Base-by-base conservation (phyloP, 768 basidiomycete genomes). In the Podaxis sp. region DNA sequence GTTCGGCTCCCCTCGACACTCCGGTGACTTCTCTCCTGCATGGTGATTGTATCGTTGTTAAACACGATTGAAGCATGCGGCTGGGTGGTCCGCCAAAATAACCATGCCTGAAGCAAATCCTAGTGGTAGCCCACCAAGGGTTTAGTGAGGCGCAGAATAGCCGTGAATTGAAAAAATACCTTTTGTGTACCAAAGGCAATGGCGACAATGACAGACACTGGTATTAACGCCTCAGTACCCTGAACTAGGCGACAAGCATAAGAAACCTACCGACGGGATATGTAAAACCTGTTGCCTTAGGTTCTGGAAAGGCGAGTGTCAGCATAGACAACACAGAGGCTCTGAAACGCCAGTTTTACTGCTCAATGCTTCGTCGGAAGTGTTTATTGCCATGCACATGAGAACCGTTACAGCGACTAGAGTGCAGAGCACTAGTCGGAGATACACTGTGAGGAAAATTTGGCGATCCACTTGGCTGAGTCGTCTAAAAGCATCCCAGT, bases 181-280 rank as follows among this genome's bases (percentile, higher is more conserved):
- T 64, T 64, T 30, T 64, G 63, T 22, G 49, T 59, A 15, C 63
- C 63, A 46, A 63, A 63, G 4, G 57, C 56, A 24, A 63, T 3
- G n/a, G 57, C 49, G 3, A 59, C 24, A 15, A 59, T 9, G 15
- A 64, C 53, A 13, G 63, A 17, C 17, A 46, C 57, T 59, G 13
- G n/a, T 28, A 17, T 19, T 11, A 59, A 15, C 19, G 0, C 8
- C 44, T 30, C 19, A 40, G 19, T 19, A 0, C 9, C 19, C 24
- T 6, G 30, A 5, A 33, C 6, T n/a, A 33, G 30, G 8, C 9
- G 30, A 33, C 30, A n/a, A 39, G 28, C 1, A 15, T 39, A 3
- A 12, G 36, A 44, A 28, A 40, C 53, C 17, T 48, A 51, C 62
- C 1, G 12, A 8, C 12, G n/a, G 55, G 38, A 28, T 57, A 57